Evolutionary conservation across 345 rosid genomes (phyloP).

Genomic region (Moricandia moricandioides): DNA sequence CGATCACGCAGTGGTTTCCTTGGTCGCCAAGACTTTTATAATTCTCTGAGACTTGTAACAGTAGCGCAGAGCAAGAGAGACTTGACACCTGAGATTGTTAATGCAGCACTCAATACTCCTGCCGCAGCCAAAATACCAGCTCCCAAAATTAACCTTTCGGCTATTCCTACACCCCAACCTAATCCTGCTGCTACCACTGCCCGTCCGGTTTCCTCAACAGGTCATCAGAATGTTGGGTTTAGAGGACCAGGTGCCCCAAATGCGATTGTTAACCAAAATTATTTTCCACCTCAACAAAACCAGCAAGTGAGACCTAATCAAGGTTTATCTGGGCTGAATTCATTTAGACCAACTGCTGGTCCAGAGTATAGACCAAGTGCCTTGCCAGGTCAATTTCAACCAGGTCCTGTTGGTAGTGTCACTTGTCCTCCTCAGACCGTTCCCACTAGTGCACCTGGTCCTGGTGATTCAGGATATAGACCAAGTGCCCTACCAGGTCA

Average conservation of each 20-base stretch:
- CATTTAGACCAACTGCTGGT: conserved; percentile 44
- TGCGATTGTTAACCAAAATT: conserved; percentile 44
- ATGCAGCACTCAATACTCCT: conserved; percentile 91
- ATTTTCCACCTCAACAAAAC: conserved; percentile 55
- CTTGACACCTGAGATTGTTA: conserved; percentile 87
- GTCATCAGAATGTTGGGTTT: conserved; percentile 50
- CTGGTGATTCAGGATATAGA: conserved; percentile 51
- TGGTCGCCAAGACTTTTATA: conserved; percentile 77
- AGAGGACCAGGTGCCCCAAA: conserved; percentile 63
- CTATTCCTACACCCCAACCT: conserved; percentile 48
- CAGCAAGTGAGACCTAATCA: conserved; percentile 48
- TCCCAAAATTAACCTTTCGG: conserved; percentile 75
- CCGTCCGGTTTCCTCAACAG: conserved; percentile 36
- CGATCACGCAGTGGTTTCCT: conserved; percentile 71
- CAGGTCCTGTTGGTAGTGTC: conserved; percentile 37
- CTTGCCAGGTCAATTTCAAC: conserved; percentile 45
- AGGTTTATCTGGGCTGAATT: conserved; percentile 47
- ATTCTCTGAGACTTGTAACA: conserved; percentile 88
- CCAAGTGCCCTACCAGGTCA: conserved; percentile 49
- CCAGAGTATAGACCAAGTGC: conserved; percentile 31
- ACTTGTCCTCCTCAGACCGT: conserved; percentile 45
- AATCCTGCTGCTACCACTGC: conserved; percentile 45
- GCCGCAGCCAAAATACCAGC: conserved; percentile 95
- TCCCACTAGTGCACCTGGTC: conserved; percentile 37
- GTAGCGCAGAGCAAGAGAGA: conserved; percentile 97